Evolutionary conservation across 805 yeast genomes (phyloP), one percentile per base, ranked within the genome.

Genomic region (Candida tibetensis): DNA sequence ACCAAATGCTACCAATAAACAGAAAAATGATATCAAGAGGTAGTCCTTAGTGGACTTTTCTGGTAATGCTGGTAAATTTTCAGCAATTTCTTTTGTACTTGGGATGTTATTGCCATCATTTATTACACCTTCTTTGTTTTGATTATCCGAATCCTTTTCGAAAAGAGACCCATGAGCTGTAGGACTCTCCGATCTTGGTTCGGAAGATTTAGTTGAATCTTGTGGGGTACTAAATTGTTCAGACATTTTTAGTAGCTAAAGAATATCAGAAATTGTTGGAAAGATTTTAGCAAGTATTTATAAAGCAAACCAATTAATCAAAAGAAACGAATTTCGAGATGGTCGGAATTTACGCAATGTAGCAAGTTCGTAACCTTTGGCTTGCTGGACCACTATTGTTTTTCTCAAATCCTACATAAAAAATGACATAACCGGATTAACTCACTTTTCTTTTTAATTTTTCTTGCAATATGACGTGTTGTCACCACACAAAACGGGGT

Each of bases 1-100:
- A 65, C 87, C 88, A 46, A 82, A 82, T 22, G 87, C 85, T 47
- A 82, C 76, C 37, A 76, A 51, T n/a, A 70, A 49, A 60, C 87
- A 79, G 40, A 66, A 61, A 9, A 59, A 19, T 60, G 63, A 36
- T 53, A 65, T 60, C 16, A 58, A 47, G 5, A 57, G 25, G 40
- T 66, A 62, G 26, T 65, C 72, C 40, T 57, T 60, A 34, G 49
- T 40, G 8, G 60, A 41, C 46, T 62, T 67, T 39, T 58, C 52
- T 9, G 69, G 67, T 41, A 63, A 39, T 5, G 47, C 30, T 4
- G 48, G 49, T 27, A 42, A 31, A 26, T 49, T 31, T 7, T 41
- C 44, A 12, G 41, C 51, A 13, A 39, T 36, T 10, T 44, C 39
- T 18, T 36, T 17, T 13, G 23, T 2, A 6, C 19, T 17, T 16